phyloP scores from a whole-genome alignment of 495 filamentous ascomycete genomes.

The Talaromyces thailandensis region DNA sequence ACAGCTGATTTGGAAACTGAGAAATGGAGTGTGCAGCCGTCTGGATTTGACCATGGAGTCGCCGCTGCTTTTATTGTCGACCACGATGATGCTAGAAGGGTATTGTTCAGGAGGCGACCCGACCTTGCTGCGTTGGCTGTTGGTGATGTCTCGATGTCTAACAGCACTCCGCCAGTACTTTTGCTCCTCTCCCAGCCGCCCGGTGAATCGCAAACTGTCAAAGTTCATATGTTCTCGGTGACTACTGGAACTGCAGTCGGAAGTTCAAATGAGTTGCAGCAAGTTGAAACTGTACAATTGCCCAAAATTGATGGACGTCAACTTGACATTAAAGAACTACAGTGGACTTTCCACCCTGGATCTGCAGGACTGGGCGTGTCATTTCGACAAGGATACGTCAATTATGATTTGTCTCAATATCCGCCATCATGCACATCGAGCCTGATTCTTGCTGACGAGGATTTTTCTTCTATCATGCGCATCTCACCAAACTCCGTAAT shows the following conservation, averaged over 20 bases:
- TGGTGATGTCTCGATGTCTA: conserved; percentile 18
- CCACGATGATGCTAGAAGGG: conserved; percentile 36
- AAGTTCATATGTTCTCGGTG: conserved; percentile 35
- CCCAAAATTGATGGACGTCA: conserved; percentile 20
- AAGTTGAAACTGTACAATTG: conserved; percentile 29
- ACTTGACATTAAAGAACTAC: conserved; percentile 17
- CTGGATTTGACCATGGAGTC: conserved; percentile 27
- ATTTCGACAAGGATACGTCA: conserved; percentile 33
- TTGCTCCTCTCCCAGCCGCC: conserved; percentile 34
- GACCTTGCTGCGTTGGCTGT: conserved; percentile 32
- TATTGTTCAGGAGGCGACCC: conserved; percentile 33
- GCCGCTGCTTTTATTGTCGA: conserved; percentile 33
- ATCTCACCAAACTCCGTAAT: conserved; percentile 37
- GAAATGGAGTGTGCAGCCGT: conserved; percentile 33
- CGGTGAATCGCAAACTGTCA: conserved; percentile 20
- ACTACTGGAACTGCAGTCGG: conserved; percentile 21
- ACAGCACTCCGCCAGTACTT: conserved; percentile 29
- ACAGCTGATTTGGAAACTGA: conserved; percentile 31
- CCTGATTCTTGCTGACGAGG: conserved; percentile 28
- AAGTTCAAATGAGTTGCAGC: conserved; percentile 28
- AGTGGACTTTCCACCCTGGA: conserved; percentile 37
- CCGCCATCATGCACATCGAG: conserved; percentile 30
- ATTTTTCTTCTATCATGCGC: conserved; percentile 37
- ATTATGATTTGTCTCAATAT: conserved; percentile 38
- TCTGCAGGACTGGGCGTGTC: conserved; percentile 36